phyloP scores from a whole-genome alignment of 75 land plant species.

The Pinus taeda region DNA sequence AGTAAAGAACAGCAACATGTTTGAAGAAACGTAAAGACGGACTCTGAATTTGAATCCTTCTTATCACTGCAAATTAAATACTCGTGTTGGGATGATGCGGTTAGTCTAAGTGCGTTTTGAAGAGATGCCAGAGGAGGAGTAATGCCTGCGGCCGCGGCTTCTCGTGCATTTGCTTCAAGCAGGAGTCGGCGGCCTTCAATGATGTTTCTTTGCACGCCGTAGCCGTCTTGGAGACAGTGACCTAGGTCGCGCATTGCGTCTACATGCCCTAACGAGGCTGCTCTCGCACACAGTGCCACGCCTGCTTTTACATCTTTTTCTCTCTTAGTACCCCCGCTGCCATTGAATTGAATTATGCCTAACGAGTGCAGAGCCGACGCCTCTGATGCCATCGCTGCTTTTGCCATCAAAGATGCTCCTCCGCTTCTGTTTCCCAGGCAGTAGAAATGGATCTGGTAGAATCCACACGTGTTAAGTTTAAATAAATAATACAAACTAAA shows the following conservation, averaged over 20 bases:
- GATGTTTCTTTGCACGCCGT: conserved; percentile 54
- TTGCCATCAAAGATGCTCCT: conserved; percentile 79
- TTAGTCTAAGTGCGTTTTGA: not conserved
- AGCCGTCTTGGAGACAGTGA: conserved; percentile 88
- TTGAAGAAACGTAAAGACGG: conserved; percentile 9
- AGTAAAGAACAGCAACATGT: conserved; percentile 46
- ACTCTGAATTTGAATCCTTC: not conserved
- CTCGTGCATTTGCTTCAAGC: conserved; percentile 66
- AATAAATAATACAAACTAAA: too few species aligned
- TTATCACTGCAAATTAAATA: conserved; percentile 1
- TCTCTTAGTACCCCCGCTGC: conserved; percentile 82
- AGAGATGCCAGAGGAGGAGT: conserved; percentile 10
- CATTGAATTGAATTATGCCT: conserved; percentile 87
- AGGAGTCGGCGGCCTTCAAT: conserved; percentile 53
- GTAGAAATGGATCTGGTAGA: conserved; percentile 63
- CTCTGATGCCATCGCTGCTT: conserved; percentile 76
- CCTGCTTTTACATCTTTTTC: conserved; percentile 93
- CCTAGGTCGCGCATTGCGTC: conserved; percentile 90
- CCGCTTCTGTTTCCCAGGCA: conserved; percentile 45
- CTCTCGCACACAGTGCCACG: conserved; percentile 79
- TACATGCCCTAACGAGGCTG: conserved; percentile 77
- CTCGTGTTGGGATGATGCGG: not conserved
- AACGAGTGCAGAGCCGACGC: conserved; percentile 80
- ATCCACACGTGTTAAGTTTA: too few species aligned
- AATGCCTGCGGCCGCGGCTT: conserved; percentile 33